A percentile compares a stretch with the other conserved stretches of the same genome.
Evolutionary conservation across 371 early-diverging fungal genomes (phyloP).

Genomic region (Syncephalastrum monosporum): DNA sequence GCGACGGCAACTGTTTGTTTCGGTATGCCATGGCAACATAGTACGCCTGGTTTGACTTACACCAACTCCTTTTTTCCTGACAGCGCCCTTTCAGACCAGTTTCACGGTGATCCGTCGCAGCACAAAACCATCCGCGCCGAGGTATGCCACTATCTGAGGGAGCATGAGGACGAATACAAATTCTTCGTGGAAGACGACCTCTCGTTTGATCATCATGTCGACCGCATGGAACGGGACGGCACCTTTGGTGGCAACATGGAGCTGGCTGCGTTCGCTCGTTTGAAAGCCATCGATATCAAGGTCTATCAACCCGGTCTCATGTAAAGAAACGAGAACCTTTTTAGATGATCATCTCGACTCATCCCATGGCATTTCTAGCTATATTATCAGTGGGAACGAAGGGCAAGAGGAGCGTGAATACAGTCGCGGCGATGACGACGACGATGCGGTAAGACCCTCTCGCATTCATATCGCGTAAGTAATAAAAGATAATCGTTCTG

Average conservation of each 20-base stretch:
- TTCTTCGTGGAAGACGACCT: conserved; percentile 72
- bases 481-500: background rate
- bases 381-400: conserved; percentile 63
- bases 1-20: conserved; percentile 89
- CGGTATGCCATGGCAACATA: conserved; percentile 31
- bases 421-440: conserved; percentile 22
- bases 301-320: conserved; percentile 81
- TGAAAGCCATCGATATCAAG: conserved; percentile 64
- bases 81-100: conserved; percentile 77
- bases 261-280: conserved; percentile 77
- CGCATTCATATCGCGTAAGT: conserved; percentile 73
- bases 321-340: conserved; percentile 17
- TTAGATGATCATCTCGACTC: background rate
- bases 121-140: conserved; percentile 61
- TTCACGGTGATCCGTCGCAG: conserved; percentile 54
- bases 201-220: conserved; percentile 64
- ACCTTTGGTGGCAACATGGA: conserved; percentile 86
- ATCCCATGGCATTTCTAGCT: conserved; percentile 27
- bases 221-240: conserved; percentile 71
- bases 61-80: conserved; percentile 2
- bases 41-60: too few relatives aligned
- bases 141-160: conserved; percentile 65
- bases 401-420: conserved; percentile 24
- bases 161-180: conserved; percentile 64
- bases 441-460: conserved; percentile 25